Evolutionary conservation across 108 stramenopile genomes (phyloP).

Genomic region (Discostella stelligeroides): DNA sequence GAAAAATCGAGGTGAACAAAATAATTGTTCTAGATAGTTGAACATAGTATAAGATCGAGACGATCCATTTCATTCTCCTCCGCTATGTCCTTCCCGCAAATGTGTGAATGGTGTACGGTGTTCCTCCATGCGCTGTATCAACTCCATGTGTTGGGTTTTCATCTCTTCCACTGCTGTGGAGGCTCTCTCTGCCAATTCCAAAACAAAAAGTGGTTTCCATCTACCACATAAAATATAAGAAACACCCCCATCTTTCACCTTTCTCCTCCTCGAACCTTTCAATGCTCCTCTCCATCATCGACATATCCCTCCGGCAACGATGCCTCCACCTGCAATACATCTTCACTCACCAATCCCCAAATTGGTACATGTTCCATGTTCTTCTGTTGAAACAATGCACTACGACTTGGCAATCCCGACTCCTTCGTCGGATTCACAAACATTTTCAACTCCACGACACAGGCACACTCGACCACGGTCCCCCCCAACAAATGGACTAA

Average conservation of each 20-base stretch:
- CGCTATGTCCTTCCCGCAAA: too few relatives aligned
- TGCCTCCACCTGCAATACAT: slow-evolving; percentile 82
- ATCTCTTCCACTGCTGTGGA: too few relatives aligned
- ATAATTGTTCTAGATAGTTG: too few relatives aligned
- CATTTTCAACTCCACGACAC: slow-evolving; percentile 92
- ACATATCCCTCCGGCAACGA: slow-evolving; percentile 76
- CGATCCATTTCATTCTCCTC: too few relatives aligned
- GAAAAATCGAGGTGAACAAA: too few relatives aligned
- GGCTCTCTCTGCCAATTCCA: too few relatives aligned
- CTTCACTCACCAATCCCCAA: slow-evolving; percentile 90
- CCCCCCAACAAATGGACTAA: slow-evolving; percentile 79
- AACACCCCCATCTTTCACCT: background rate
- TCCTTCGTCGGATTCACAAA: slow-evolving; percentile 81
- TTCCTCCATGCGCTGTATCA: too few relatives aligned
- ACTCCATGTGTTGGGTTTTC: too few relatives aligned
- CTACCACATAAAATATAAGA: background rate
- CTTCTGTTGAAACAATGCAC: background rate
- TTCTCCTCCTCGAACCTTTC: slow-evolving; percentile 8
- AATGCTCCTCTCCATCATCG: slow-evolving; percentile 92
- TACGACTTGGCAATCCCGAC: slow-evolving; percentile 65
- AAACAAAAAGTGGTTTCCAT: background rate
- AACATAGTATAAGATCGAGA: too few relatives aligned
- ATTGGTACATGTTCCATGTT: slow-evolving; percentile 73
- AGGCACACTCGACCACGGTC: slow-evolving; percentile 86
- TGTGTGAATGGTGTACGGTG: too few relatives aligned